A percentile compares a stretch with the other conserved stretches of the same genome.
Evolutionary conservation across 2,329 filamentous ascomycete species (phyloP).

Genomic region (Pseudocercospora musae): DNA sequence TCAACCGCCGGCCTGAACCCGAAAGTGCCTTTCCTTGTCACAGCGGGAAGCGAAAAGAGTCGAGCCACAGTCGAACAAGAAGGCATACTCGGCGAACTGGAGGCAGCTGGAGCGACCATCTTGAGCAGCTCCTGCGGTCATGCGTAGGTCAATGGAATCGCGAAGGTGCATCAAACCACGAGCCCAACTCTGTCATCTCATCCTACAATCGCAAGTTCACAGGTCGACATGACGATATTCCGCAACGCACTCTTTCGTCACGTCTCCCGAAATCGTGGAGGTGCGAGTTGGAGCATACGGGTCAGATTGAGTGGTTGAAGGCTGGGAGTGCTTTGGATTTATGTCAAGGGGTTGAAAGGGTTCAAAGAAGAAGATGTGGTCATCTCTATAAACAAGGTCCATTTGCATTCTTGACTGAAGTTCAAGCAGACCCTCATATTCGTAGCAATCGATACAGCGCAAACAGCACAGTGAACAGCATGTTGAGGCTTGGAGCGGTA

Average conservation of each 20-base stretch:
- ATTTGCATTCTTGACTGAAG: too few relatives aligned
- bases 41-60: constrained; percentile 95
- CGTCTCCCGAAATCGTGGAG: constrained; percentile 77
- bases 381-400: too few relatives aligned
- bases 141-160: constrained; percentile 42
- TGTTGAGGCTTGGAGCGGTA: too few relatives aligned
- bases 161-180: constrained; percentile 75
- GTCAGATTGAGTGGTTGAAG: too few relatives aligned
- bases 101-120: constrained; percentile 92
- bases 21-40: constrained; percentile 90
- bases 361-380: too few relatives aligned
- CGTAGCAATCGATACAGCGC: too few relatives aligned
- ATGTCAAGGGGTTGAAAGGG: too few relatives aligned
- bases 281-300: too few relatives aligned
- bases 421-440: too few relatives aligned
- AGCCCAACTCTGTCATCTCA: constrained; percentile 93
- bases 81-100: constrained; percentile 72
- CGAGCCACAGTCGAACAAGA: constrained; percentile 76
- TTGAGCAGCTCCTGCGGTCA: constrained; percentile 88
- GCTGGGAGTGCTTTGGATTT: too few relatives aligned
- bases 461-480: too few relatives aligned
- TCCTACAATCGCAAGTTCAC: constrained; percentile 99
- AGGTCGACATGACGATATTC: constrained; percentile 92
- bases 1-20: constrained; percentile 90
- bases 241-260: constrained; percentile 88